Base-by-base conservation (phyloP, 2,329 filamentous ascomycete species). In the Fusarium secorum region DNA sequence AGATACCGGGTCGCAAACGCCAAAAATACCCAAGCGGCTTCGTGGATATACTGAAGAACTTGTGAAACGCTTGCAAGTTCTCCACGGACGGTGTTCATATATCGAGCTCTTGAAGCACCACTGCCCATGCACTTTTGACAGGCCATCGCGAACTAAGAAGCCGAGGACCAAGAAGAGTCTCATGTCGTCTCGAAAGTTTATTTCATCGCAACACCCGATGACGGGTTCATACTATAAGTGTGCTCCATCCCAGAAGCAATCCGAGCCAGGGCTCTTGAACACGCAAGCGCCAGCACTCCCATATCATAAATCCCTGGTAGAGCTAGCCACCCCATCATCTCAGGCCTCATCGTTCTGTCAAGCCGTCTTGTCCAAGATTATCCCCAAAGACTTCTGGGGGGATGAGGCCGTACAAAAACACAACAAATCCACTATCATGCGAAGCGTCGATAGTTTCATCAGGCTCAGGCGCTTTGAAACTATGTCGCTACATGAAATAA, bases 331-430 rank as follows among this genome's bases (percentile, higher is more conserved):
- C 20, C 87, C 92, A 0, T 71, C 83, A 6, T 82, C 89, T 2
- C 86, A 89, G 51, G 92, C 98, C 5, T 97, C 95, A 7, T 91
- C 93, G 1, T 98, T 97, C 77, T 97, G 94, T 78, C 92, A 91
- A 76, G 91, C 93, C 5, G 90, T 91, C 1, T 77, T 98, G 33
- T 83, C 83, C 24, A 92, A 87, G 63, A 82, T 98, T 20, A 86
- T 99, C 32, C 95, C 95, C 1, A 83, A 85, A 45, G 87, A 84
- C 5, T 91, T 97, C 62, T 97, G 93, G 89, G 94, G 95, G 0
- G 72, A 78, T 22, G 87, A 86, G 3, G 78, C 85, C 3, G 79
- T 81, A 0, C 85, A 86, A 38, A 60, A 71, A 9, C 82, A 87
- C 53, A 98, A 98, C 81, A 86, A 88, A 66, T 77, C 78, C 1